These are phyloP conservation scores for Pseudocercospora vitis DNA, from an alignment of 2,329 filamentous ascomycete species.

Conservation along the genomic window DNA sequence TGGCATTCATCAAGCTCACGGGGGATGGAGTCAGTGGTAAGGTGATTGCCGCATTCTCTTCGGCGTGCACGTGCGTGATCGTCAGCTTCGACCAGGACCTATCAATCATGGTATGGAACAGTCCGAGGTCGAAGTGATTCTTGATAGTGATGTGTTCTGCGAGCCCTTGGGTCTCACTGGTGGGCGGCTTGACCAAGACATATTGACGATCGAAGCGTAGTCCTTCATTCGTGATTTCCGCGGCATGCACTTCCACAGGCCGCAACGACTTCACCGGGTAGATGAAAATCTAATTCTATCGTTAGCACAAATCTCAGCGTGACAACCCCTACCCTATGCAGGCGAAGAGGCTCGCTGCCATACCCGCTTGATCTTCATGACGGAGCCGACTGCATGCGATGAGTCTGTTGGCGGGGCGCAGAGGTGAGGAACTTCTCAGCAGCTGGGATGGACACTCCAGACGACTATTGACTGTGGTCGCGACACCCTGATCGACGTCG, in stretches of 20 bases:
- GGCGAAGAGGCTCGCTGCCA: slow-evolving; percentile 4
- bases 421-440: too few relatives aligned
- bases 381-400: slow-evolving; percentile 1
- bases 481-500: neutral
- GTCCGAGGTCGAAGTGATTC: slow-evolving; percentile 36
- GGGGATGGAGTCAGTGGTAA: slow-evolving; percentile 37
- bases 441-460: too few relatives aligned
- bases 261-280: slow-evolving; percentile 38
- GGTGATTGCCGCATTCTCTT: slow-evolving; percentile 30
- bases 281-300: slow-evolving; percentile 36
- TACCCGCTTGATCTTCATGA: slow-evolving; percentile 38
- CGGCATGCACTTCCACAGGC: slow-evolving; percentile 36
- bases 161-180: slow-evolving; percentile 31
- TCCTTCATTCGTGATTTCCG: slow-evolving; percentile 40
- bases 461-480: neutral
- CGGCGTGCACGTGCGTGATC: slow-evolving; percentile 35
- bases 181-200: slow-evolving; percentile 38
- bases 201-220: slow-evolving; percentile 39
- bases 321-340: neutral
- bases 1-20: slow-evolving; percentile 32
- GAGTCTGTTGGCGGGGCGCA: too few relatives aligned
- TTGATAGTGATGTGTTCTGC: slow-evolving; percentile 41
- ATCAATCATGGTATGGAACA: slow-evolving; percentile 38
- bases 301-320: slow-evolving; percentile 6
- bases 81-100: slow-evolving; percentile 38